Percentiles rank a stretch among this genome's conserved stretches.
Conservation (phyloP, 2,329 filamentous ascomycete species). For the Fusarium sarcochroum region DNA sequence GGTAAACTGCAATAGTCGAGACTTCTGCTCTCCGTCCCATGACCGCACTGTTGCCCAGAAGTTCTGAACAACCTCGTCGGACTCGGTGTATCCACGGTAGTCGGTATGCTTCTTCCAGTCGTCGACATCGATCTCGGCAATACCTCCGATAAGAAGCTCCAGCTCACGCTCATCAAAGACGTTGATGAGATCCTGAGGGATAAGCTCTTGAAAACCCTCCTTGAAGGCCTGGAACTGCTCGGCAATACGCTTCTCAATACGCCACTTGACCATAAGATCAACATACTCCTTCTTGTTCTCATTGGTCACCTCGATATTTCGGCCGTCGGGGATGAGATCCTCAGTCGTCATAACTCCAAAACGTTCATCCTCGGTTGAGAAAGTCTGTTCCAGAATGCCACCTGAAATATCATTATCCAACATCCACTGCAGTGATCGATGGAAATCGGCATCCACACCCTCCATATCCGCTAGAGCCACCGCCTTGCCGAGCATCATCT, state of each 20-base stretch:
- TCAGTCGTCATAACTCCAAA: conserved; percentile 96
- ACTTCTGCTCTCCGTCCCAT: conserved; percentile 99
- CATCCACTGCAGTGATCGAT: conserved; percentile 96
- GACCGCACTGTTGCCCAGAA: conserved; percentile 98
- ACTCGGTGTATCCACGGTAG: conserved; percentile 98
- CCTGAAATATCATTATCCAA: conserved; percentile 96
- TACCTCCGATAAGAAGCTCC: conserved; percentile 96
- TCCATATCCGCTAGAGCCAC: conserved; percentile 97
- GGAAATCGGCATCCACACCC: conserved; percentile 97
- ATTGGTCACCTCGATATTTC: conserved; percentile 95
- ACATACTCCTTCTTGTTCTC: conserved; percentile 99
- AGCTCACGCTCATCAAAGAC: conserved; percentile 99
- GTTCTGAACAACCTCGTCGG: conserved; percentile 95
- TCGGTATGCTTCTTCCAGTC: conserved; percentile 99
- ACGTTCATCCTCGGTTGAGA: conserved; percentile 96
- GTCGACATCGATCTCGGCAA: conserved; percentile 99
- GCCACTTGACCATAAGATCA: conserved; percentile 98
- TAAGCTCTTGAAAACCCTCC: conserved; percentile 96
- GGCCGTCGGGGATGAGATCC: conserved; percentile 90
- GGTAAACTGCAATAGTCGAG: conserved; percentile 93
- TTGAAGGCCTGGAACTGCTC: conserved; percentile 99
- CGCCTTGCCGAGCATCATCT: conserved; percentile 97
- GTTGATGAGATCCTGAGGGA: conserved; percentile 95
- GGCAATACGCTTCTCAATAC: conserved; percentile 97
- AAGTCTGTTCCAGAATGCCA: conserved; percentile 93